Percentiles rank a stretch among this genome's conserved stretches.
Conservation (phyloP, 352 stramenopile genomes). For the Globisporangium middletonii region DNA sequence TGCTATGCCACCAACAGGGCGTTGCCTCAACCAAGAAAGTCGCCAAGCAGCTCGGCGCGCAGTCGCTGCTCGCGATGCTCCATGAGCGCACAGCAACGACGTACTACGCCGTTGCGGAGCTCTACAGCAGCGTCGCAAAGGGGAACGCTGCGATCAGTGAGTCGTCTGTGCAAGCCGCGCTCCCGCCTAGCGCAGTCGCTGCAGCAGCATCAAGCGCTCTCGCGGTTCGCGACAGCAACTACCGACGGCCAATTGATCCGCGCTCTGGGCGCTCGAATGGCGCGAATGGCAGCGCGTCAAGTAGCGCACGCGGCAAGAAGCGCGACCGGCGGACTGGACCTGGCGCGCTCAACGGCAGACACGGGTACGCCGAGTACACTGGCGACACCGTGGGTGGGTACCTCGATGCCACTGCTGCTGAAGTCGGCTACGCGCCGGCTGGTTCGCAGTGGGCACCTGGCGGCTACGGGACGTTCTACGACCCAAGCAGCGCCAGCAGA, state of each 20-base stretch:
- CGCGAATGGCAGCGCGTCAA: slow-evolving; percentile 8
- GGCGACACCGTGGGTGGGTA: slow-evolving; percentile 7
- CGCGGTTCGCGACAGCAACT: not conserved
- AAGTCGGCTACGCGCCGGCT: too few species aligned
- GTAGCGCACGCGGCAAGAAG: slow-evolving; percentile 6
- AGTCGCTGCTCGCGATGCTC: slow-evolving; percentile 61
- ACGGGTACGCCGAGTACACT: slow-evolving; percentile 17
- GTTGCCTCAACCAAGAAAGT: slow-evolving; percentile 76
- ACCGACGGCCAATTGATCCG: slow-evolving; percentile 20
- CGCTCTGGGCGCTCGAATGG: slow-evolving; percentile 18
- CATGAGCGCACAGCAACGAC: slow-evolving; percentile 41
- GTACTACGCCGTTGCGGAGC: slow-evolving; percentile 62
- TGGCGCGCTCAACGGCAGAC: not conserved
- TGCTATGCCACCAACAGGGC: slow-evolving; percentile 22
- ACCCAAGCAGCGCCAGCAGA: not conserved
- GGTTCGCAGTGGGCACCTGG: not conserved
- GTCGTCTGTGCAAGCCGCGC: slow-evolving; percentile 13
- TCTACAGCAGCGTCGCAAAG: slow-evolving; percentile 60
- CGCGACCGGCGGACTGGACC: slow-evolving; percentile 4
- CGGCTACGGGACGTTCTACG: slow-evolving; percentile 15
- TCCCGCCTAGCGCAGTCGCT: not conserved
- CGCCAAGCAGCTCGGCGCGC: slow-evolving; percentile 71
- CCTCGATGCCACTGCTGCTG: slow-evolving; percentile 13
- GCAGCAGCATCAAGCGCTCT: slow-evolving; percentile 4
- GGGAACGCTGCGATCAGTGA: slow-evolving; percentile 19